These are phyloP conservation scores for Fusarium poae DNA, from an alignment of 2,329 filamentous ascomycete species.

Conservation along the genomic window DNA sequence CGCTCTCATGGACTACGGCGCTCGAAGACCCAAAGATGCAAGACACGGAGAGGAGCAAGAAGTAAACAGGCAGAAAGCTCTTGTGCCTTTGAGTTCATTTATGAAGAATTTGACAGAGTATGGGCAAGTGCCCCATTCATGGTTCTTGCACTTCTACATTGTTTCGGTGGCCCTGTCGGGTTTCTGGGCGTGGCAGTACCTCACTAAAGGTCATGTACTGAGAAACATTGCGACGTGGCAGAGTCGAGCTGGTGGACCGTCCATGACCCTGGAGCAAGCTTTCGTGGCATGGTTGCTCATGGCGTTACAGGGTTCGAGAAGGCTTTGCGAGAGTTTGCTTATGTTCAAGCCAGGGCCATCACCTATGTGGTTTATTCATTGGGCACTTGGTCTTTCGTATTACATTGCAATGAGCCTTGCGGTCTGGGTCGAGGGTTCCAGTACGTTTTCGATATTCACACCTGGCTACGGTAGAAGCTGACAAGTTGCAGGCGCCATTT, in stretches of 20 bases:
- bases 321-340: constrained; percentile 79
- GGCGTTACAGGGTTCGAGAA: constrained; percentile 78
- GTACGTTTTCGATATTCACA: constrained; percentile 59
- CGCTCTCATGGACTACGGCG: constrained; percentile 65
- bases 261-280: constrained; percentile 72
- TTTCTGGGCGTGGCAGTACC: constrained; percentile 79
- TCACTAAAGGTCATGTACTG: constrained; percentile 67
- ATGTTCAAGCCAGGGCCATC: constrained; percentile 74
- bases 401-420: constrained; percentile 80
- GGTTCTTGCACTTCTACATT: constrained; percentile 91
- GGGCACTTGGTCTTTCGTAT: constrained; percentile 81
- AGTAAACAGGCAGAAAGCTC: constrained; percentile 8
- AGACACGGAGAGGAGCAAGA: constrained; percentile 33
- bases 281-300: constrained; percentile 78
- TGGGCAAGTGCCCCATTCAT: constrained; percentile 82
- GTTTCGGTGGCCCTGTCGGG: constrained; percentile 75
- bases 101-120: constrained; percentile 51
- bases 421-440: constrained; percentile 85
- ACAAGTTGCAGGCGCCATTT: constrained; percentile 50
- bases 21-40: constrained; percentile 54
- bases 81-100: constrained; percentile 43
- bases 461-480: constrained; percentile 9
- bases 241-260: constrained; percentile 32
- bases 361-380: constrained; percentile 88
- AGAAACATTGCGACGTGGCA: constrained; percentile 59